Evolutionary conservation across 2,329 filamentous ascomycete genomes (phyloP).

Genomic region (Sporothrix pseudoabietina): DNA sequence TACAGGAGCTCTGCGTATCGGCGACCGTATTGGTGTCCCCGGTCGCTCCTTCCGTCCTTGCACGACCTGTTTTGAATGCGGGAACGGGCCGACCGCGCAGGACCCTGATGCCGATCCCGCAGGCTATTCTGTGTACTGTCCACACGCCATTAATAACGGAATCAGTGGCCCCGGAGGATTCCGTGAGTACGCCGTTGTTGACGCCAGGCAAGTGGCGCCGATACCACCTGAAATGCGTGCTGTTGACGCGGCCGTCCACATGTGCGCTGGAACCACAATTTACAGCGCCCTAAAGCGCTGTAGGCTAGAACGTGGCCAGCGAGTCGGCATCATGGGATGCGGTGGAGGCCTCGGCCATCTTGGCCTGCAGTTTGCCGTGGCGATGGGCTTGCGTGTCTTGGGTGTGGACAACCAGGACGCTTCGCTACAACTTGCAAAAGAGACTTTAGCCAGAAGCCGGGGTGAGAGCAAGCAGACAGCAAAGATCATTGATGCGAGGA

Average conservation of each 20-base stretch:
- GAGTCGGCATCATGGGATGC: conserved; percentile 5
- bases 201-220: conserved; percentile 1
- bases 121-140: conserved; percentile 14
- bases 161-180: background rate
- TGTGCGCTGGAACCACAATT: conserved; percentile 10
- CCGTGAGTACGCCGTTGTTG: conserved; percentile 2
- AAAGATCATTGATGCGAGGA: background rate
- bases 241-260: background rate
- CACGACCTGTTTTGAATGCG: background rate
- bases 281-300: conserved; percentile 11
- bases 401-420: background rate
- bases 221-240: background rate
- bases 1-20: background rate
- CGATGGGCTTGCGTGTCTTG: background rate
- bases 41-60: conserved; percentile 15
- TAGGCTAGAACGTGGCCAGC: background rate
- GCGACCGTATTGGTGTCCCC: background rate
- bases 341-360: conserved; percentile 5
- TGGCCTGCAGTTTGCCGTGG: background rate
- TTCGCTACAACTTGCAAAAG: background rate
- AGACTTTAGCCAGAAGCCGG: background rate
- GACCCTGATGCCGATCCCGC: background rate
- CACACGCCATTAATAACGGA: background rate
- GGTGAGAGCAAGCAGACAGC: background rate
- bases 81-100: background rate